A percentile compares a stretch with the other conserved stretches of the same genome.
Conservation (phyloP, 1,284 basidiomycete genomes). For the Schizophyllum amplum region DNA sequence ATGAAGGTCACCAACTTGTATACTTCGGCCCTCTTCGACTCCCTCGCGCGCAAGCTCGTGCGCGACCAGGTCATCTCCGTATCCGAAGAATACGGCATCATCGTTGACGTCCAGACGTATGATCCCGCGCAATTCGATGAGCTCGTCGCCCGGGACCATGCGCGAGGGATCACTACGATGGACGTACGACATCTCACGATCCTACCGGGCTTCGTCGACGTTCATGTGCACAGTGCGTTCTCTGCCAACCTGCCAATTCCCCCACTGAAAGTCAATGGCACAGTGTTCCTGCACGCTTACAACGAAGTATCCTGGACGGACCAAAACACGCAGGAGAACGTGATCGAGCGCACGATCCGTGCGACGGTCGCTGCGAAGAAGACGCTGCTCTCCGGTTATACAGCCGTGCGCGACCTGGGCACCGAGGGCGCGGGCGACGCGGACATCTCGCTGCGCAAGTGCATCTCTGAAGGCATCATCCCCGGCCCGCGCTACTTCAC, state of each 20-base stretch:
- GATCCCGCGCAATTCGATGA: constrained; percentile 3
- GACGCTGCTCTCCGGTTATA: constrained; percentile 60
- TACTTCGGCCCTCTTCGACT: constrained; percentile 19
- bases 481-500: constrained; percentile 61
- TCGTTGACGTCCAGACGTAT: constrained; percentile 22
- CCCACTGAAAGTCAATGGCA: not conserved
- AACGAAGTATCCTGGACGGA: constrained; percentile 53
- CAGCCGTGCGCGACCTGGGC: constrained; percentile 58
- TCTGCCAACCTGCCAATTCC: not conserved
- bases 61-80: constrained; percentile 33
- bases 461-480: constrained; percentile 45
- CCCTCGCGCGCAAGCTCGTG: constrained; percentile 19
- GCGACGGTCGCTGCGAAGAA: constrained; percentile 53
- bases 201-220: constrained; percentile 59
- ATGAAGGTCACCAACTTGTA: not conserved
- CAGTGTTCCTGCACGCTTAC: constrained; percentile 56
- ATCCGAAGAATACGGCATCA: constrained; percentile 21
- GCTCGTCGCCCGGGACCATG: constrained; percentile 6
- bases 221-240: constrained; percentile 54
- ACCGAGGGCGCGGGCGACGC: constrained; percentile 61
- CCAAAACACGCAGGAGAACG: constrained; percentile 51
- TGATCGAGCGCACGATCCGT: constrained; percentile 46
- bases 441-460: constrained; percentile 51
- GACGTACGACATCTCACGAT: constrained; percentile 46
- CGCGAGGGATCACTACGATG: constrained; percentile 23